Base-by-base conservation (phyloP, 257 asterid species). In the Schizonepeta tenuifolia region DNA sequence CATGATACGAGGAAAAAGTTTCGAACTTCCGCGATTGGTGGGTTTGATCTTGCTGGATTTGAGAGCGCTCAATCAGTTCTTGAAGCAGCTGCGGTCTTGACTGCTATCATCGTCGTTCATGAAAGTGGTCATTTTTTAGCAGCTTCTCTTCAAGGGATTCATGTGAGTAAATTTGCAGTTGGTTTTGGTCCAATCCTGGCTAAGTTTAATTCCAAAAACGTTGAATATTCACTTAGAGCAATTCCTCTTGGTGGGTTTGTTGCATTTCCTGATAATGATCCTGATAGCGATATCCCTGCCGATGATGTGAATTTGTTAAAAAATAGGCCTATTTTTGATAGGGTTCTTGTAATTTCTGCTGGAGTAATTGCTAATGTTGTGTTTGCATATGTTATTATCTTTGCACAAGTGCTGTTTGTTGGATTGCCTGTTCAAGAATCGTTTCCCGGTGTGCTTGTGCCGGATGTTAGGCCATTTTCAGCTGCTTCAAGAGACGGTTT, bases 401-500 rank as follows among this genome's bases (percentile, higher is more conserved):
- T 87, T 77, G 75, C 80, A 8, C 99, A 95, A 92, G 89, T 95
- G 13, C 7, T 82, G 63, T 82, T 78, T 72, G 99, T 95, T 83
- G 99, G 99, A 75, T 85, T 95, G 85, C 98, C 99, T 74, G 98
- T 94, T 35, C 97, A 91, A 87, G 99, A 94, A 79, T 79, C 98
- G 40, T 95, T 88, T 6, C 97, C 97, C 10, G 99, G 99, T 5
- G 98, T 95, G 61, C 96, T 92, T 55, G 93, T 95, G 12, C 99
- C 99, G 10, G 98, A 92, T 47, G 98, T 95, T 65, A 84, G 93
- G 86, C 93, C 98, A 0, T 85, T 86, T 79, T 92, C 98, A 2
- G 98, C 98, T 31, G 99, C 98, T 18, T 87, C 90, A 0, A 67
- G 98, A 17, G 96, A 85, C 59, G 99, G 99, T 43, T 77, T 95